Evolutionary conservation across 306 rosid genomes (phyloP).

Genomic region (Oxytropis ochrocephala): DNA sequence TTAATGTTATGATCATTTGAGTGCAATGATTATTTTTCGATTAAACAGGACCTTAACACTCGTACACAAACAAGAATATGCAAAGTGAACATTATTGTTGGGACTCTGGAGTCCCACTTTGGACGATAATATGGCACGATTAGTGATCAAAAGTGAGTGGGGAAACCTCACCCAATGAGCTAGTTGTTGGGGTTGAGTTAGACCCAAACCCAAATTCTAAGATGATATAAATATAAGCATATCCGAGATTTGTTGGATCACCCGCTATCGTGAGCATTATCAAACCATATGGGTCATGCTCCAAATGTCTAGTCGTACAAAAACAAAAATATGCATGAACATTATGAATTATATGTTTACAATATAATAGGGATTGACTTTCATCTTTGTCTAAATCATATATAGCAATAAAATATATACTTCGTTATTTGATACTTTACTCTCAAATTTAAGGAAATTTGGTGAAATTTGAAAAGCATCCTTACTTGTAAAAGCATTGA

Average conservation of each 20-base stretch:
- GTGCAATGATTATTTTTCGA: background rate
- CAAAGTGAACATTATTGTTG: too few species aligned
- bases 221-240: too few species aligned
- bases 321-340: background rate
- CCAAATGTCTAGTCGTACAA: too few species aligned
- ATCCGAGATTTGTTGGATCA: too few species aligned
- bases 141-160: too few species aligned
- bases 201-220: too few species aligned
- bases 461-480: constrained; percentile 4
- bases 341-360: background rate
- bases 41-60: background rate
- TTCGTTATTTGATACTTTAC: background rate
- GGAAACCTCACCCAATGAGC: too few species aligned
- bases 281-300: too few species aligned
- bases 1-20: background rate
- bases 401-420: background rate
- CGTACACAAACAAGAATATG: background rate
- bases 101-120: too few species aligned
- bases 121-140: too few species aligned
- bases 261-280: too few species aligned
- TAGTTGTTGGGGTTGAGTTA: too few species aligned
- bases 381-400: background rate
- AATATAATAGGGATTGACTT: background rate
- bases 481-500: constrained; percentile 94
- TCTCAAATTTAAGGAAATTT: background rate